Conservation (phyloP, 2,329 filamentous ascomycete species). For the Metarhizium anisopliae region DNA sequence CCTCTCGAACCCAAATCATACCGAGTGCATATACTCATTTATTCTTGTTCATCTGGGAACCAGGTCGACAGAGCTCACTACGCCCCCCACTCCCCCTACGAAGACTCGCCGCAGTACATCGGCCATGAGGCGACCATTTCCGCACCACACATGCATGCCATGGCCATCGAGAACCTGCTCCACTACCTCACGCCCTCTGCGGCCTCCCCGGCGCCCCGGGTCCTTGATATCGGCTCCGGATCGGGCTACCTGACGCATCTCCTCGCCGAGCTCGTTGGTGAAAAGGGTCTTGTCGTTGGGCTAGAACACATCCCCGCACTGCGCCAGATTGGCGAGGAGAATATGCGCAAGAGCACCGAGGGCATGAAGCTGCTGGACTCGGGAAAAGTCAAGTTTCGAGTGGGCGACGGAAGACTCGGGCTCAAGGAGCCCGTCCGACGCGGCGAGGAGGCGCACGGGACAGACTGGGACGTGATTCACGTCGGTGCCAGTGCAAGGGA, state of each 20-base stretch:
- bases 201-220: slow-evolving; percentile 32
- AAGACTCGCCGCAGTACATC: slow-evolving; percentile 47
- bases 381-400: slow-evolving; percentile 62
- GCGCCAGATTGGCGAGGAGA: slow-evolving; percentile 50
- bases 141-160: slow-evolving; percentile 53
- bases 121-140: slow-evolving; percentile 48
- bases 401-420: slow-evolving; percentile 65
- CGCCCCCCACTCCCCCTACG: slow-evolving; percentile 61
- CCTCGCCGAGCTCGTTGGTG: slow-evolving; percentile 65
- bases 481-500: slow-evolving; percentile 78
- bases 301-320: slow-evolving; percentile 65
- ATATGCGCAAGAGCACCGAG: slow-evolving; percentile 54
- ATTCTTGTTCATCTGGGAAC: neutral
- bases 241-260: slow-evolving; percentile 84
- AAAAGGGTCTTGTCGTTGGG: slow-evolving; percentile 49
- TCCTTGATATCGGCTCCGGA: slow-evolving; percentile 68
- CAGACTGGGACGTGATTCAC: slow-evolving; percentile 84
- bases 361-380: slow-evolving; percentile 51
- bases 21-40: neutral
- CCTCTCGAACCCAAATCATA: neutral
- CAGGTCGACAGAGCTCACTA: slow-evolving; percentile 87
- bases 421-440: slow-evolving; percentile 36
- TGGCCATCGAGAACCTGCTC: slow-evolving; percentile 41
- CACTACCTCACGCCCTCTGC: slow-evolving; percentile 30
- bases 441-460: slow-evolving; percentile 38